These are phyloP conservation scores for Stygiomarasmius scandens DNA, from an alignment of 1,284 basidiomycete genomes.

Conservation along the genomic window DNA sequence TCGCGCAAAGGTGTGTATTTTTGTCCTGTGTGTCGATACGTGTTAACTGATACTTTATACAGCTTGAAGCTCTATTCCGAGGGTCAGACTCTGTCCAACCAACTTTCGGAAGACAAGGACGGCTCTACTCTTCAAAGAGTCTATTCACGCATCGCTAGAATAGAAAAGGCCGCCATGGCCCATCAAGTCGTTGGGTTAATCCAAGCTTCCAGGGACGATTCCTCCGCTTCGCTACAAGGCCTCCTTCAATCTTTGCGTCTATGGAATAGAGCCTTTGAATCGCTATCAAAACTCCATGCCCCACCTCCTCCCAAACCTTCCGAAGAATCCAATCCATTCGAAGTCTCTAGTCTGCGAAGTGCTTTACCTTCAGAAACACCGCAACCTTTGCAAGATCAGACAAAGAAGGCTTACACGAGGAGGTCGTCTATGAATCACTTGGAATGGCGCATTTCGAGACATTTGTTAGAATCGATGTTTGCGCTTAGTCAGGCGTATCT, in stretches of 20 bases:
- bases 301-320: constrained; percentile 33
- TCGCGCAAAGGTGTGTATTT: constrained; percentile 58
- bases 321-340: constrained; percentile 62
- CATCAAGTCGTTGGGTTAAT: constrained; percentile 61
- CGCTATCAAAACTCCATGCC: constrained; percentile 59
- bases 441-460: constrained; percentile 78
- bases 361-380: constrained; percentile 29
- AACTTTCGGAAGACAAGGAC: constrained; percentile 49
- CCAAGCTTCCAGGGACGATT: constrained; percentile 60
- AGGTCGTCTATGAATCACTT: constrained; percentile 52
- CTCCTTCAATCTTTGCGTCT: constrained; percentile 76
- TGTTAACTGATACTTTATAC: constrained; percentile 1
- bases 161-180: constrained; percentile 76
- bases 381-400: constrained; percentile 20
- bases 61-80: constrained; percentile 63
- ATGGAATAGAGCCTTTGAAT: constrained; percentile 79
- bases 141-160: constrained; percentile 53
- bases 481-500: constrained; percentile 65
- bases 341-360: constrained; percentile 41
- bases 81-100: constrained; percentile 51
- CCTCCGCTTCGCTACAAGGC: constrained; percentile 58
- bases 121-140: constrained; percentile 59
- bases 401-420: constrained; percentile 32
- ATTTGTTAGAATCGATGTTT: constrained; percentile 66
- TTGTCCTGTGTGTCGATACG: neutral